A percentile compares a stretch with the other conserved stretches of the same genome.
Evolutionary conservation across 2,329 filamentous ascomycete species (phyloP).

Genomic region (Aureobasidium melanogenum): DNA sequence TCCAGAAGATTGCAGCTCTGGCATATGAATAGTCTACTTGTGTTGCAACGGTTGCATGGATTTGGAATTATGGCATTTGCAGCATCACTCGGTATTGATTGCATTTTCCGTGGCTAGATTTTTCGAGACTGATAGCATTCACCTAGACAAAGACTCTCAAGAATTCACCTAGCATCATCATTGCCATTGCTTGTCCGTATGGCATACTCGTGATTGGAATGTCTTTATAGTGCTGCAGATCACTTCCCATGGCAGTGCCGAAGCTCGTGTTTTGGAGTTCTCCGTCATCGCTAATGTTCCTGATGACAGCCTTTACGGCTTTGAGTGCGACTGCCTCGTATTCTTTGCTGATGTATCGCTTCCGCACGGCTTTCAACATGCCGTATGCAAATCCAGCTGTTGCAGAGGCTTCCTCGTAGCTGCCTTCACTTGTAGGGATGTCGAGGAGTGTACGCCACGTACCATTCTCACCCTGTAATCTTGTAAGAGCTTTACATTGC

Average conservation of each 20-base stretch:
- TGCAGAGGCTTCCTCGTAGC: conserved; percentile 67
- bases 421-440: conserved; percentile 54
- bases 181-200: conserved; percentile 77
- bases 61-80: not conserved
- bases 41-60: not conserved
- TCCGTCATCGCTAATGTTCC: conserved; percentile 56
- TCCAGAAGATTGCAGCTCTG: not conserved
- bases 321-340: conserved; percentile 54
- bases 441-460: conserved; percentile 71
- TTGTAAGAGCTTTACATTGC: conserved; percentile 57
- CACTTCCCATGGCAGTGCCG: conserved; percentile 67
- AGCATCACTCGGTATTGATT: not conserved
- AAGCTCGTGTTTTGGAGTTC: conserved; percentile 69
- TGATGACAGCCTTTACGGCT: conserved; percentile 58
- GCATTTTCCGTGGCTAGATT: not conserved
- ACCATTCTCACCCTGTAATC: conserved; percentile 52
- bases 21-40: not conserved
- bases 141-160: conserved; percentile 48
- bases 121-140: not conserved
- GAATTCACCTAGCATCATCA: conserved; percentile 71
- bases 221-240: conserved; percentile 66
- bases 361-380: conserved; percentile 63
- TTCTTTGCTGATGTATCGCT: conserved; percentile 56
- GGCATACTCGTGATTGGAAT: conserved; percentile 74
- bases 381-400: conserved; percentile 76